Evolutionary conservation across 352 stramenopile genomes (phyloP).

Genomic region (Thalassiosira livingstoniorum): DNA sequence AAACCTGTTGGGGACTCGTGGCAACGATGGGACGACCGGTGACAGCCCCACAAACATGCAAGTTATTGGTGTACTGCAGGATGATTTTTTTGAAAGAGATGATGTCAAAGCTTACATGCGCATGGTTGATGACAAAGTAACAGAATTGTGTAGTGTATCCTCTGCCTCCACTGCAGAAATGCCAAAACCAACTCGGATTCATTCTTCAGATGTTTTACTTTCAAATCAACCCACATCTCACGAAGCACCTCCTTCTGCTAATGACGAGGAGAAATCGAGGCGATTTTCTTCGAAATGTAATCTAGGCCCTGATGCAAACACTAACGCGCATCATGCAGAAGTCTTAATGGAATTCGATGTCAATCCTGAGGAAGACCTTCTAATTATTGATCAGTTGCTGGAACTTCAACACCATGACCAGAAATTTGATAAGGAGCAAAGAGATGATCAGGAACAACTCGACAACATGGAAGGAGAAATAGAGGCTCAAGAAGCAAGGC

Average conservation of each 20-base stretch:
- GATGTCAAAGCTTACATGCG: slow-evolving; percentile 77
- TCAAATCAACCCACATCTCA: background rate
- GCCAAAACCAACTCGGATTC: background rate
- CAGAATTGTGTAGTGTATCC: slow-evolving; percentile 43
- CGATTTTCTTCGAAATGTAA: background rate
- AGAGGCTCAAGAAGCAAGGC: slow-evolving; percentile 70
- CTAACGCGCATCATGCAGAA: no score
- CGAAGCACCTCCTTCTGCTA: background rate
- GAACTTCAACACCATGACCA: slow-evolving; percentile 82
- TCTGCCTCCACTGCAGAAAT: slow-evolving; percentile 11
- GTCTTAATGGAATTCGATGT: slow-evolving; percentile 68
- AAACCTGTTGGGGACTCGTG: slow-evolving; percentile 25
- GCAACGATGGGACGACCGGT: background rate
- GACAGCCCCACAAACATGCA: no score
- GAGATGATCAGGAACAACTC: slow-evolving; percentile 69
- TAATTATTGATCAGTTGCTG: slow-evolving; percentile 82
- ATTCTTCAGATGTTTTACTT: background rate
- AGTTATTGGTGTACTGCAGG: slow-evolving; percentile 60
- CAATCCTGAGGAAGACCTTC: slow-evolving; percentile 84
- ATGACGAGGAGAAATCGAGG: no score
- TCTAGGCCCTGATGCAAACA: slow-evolving; percentile 12
- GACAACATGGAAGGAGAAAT: slow-evolving; percentile 78
- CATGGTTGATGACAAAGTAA: slow-evolving; percentile 62
- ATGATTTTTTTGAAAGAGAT: slow-evolving; percentile 61
- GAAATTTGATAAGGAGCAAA: slow-evolving; percentile 68